Conservation (phyloP, 169 alveolate species). For the Plasmodium chabaudi region DNA sequence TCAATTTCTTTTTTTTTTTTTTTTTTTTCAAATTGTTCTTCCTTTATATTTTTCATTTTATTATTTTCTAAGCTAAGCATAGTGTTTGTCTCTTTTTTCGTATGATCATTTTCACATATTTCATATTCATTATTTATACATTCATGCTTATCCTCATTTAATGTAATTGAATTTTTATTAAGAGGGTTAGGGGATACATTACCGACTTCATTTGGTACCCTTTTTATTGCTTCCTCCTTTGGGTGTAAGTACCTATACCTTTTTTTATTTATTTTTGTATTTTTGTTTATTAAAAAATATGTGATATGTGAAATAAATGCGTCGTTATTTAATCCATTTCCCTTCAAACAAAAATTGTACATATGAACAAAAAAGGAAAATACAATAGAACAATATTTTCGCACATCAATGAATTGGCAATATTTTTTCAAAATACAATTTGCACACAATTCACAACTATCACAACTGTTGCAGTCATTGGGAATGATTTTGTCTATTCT, state of each 20-base stretch:
- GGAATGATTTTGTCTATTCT: no score
- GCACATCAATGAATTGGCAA: conserved; percentile 19
- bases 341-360: conserved; percentile 69
- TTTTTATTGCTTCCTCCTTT: background rate
- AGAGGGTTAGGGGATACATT: background rate
- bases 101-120: background rate
- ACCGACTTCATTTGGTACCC: background rate
- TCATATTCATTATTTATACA: background rate
- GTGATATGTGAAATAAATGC: conserved; percentile 55
- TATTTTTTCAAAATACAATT: background rate
- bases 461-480: no score
- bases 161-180: no score
- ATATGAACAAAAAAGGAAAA: conserved; percentile 55
- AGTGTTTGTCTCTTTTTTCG: background rate
- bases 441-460: background rate
- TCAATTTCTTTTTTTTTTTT: background rate
- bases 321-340: conserved; percentile 47
- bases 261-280: conserved; percentile 28
- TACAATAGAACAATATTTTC: conserved; percentile 17
- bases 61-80: background rate
- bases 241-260: conserved; percentile 12
- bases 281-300: conserved; percentile 48
- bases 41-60: background rate
- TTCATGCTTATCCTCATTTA: no score
- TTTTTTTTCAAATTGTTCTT: background rate